Evolutionary conservation across 352 stramenopile genomes (phyloP), one percentile per base, ranked within the genome.

Genomic region (Phytophthora macrochlamydospora): DNA sequence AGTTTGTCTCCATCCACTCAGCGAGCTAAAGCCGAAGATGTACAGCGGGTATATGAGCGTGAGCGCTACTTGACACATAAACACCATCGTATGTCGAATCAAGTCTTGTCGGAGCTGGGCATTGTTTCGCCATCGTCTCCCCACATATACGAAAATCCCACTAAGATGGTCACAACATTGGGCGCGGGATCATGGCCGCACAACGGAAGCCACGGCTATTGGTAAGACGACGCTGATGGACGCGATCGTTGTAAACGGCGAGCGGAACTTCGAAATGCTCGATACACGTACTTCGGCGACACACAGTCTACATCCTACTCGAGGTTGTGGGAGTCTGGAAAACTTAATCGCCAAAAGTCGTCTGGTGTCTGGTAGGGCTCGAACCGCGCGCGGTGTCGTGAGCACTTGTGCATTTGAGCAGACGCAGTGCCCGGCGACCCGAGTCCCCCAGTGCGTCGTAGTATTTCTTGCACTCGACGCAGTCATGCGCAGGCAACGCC

Each of bases 331-430:
- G 84, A 93, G 57, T 95, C 87, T 2, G 87, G 85, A 65, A 95
- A 95, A 55, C 79, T 95, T 14, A 95, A 65, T 28, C 85, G 75
- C 87, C 87, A 95, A 57, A 94, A 95, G 59, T 92, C 87, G 52
- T 95, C 85, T 6, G 87, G 87, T n/a, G 87, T 95, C 43, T 92
- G 69, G 62, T 91, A 90, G 28, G 81, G 85, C 51, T 92, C 73
- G 35, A 83, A 91, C 50, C 80, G 72, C 7, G 87, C 87, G 12
- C 87, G 87, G 65, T 95, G 87, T 7, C 87, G 83, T 32, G 87
- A 95, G 58, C 87, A 95, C 37, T 73, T 78, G 56, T 71, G 62
- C 62, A 86, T 87, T 18, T 87, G 76, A 28, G 66, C 59, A 31
- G 50, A 46, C 7, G 73, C 59, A 37, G 83, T 67, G 9, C 74